Evolutionary conservation across 116 monocot genomes (phyloP).

Genomic region (Cymodocea nodosa): DNA sequence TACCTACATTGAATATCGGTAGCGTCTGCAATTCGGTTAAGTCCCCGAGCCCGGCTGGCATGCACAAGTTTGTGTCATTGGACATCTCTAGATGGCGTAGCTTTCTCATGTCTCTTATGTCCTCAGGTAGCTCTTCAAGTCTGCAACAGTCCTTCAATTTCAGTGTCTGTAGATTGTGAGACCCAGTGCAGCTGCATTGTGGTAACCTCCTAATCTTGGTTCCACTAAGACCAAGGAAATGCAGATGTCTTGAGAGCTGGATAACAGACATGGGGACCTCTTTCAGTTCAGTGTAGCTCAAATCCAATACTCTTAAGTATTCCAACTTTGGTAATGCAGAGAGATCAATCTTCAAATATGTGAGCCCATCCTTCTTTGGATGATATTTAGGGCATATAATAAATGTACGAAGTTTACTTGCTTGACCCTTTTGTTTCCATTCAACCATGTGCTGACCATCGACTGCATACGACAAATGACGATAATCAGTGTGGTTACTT

Average conservation of each 20-base stretch:
- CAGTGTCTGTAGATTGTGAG: slow-evolving; percentile 33
- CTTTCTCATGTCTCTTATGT: slow-evolving; percentile 8
- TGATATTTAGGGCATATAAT: not conserved
- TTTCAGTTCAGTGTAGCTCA: slow-evolving; percentile 15
- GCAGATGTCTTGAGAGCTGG: slow-evolving; percentile 21
- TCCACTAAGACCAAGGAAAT: slow-evolving; percentile 22
- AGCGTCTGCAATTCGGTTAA: slow-evolving; percentile 25
- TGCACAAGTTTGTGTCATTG: slow-evolving; percentile 10
- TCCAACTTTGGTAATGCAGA: slow-evolving; percentile 2
- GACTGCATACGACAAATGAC: too few relatives aligned
- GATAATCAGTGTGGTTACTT: not conserved
- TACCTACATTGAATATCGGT: slow-evolving; percentile 17
- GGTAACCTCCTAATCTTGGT: slow-evolving; percentile 29
- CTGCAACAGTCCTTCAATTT: slow-evolving; percentile 14
- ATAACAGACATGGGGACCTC: slow-evolving; percentile 16
- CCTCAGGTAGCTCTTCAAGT: slow-evolving; percentile 19
- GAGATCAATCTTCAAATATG: not conserved
- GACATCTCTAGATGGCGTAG: slow-evolving; percentile 25
- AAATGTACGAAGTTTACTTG: not conserved
- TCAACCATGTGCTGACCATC: not conserved
- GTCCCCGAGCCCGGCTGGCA: slow-evolving; percentile 30
- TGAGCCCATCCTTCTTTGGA: not conserved
- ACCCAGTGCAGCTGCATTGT: slow-evolving; percentile 14
- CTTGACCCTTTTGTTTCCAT: not conserved
- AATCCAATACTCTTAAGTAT: slow-evolving; percentile 23